Evolutionary conservation across 2,329 filamentous ascomycete species (phyloP), one percentile per base, ranked within the genome.

Genomic region (Alternaria consortialis): DNA sequence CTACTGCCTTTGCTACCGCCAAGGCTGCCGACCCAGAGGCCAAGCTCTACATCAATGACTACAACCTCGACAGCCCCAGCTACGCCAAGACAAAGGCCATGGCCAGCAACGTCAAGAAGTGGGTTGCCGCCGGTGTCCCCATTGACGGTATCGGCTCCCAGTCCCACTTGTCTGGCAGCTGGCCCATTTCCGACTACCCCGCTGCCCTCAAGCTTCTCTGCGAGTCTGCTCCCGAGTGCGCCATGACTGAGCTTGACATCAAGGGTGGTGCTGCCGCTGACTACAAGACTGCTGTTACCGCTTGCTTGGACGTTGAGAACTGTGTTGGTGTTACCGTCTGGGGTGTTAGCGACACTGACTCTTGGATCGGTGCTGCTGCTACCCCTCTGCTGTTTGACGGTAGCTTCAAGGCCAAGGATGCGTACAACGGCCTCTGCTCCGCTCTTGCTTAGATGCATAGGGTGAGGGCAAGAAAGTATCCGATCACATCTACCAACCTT

Each of bases 11-110:
- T 80, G 83, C 86, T 53, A 86, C 90, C 11, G 90, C 91, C 20
- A 85, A 86, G 53, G 82, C 83, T 8, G 89, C 88, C 13, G 90
- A 92, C 74, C 88, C 90, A 2, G 70, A 78, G 57, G 89, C 88
- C 3, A 90, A 89, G 79, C 83, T 93, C 39, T 93, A 91, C 81
- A 91, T 92, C 80, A 93, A 93, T 78, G 90, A 93, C 72, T 84
- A 83, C 74, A 84, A 83, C 80, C 84, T 91, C 53, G 89, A 91
- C 79, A 81, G 77, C 43, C 83, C 88, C 17, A 83, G 69, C 66
- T 84, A 85, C 69, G 80, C 84, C 64, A 92, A 93, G 81, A 82
- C 82, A 4, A 80, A 76, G 15, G 82, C 79, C 47, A 86, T 90
- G 81, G 81, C 85, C 5, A 75, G 73, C 36, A 81, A 88, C 70